Evolutionary conservation across 768 basidiomycete species (phyloP).

Genomic region (Polyporus arcularius): DNA sequence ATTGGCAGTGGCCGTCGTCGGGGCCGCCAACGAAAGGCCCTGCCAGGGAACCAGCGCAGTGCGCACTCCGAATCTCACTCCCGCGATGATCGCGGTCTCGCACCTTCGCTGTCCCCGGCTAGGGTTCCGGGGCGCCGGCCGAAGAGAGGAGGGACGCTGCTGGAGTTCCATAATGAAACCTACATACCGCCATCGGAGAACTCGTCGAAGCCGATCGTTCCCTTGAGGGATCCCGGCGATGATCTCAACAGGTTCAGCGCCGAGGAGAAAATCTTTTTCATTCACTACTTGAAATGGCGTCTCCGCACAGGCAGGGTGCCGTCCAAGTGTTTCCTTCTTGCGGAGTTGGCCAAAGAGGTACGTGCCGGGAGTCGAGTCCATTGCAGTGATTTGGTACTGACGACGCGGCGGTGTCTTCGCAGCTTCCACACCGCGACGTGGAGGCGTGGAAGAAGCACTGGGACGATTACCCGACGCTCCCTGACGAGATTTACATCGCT

Average conservation of each 20-base stretch:
- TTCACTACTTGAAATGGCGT: slow-evolving; percentile 10
- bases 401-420: too few relatives aligned
- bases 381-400: too few relatives aligned
- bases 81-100: too few relatives aligned
- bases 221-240: not conserved
- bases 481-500: too few relatives aligned
- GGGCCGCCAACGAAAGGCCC: too few relatives aligned
- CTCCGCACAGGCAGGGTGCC: not conserved
- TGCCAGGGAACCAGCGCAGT: too few relatives aligned
- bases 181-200: not conserved
- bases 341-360: slow-evolving; percentile 2
- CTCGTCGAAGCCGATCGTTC: not conserved
- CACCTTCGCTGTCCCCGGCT: too few relatives aligned
- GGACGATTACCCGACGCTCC: too few relatives aligned
- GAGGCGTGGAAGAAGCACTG: too few relatives aligned
- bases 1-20: too few relatives aligned
- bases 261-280: slow-evolving; percentile 9
- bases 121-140: not conserved
- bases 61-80: too few relatives aligned
- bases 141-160: not conserved
- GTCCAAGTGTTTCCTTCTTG: not conserved
- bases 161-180: slow-evolving; percentile 3
- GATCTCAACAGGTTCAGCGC: not conserved
- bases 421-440: too few relatives aligned
- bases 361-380: not conserved